Evolutionary conservation across 108 stramenopile genomes (phyloP).

Genomic region (Cyclotella choctawhatcheeana): DNA sequence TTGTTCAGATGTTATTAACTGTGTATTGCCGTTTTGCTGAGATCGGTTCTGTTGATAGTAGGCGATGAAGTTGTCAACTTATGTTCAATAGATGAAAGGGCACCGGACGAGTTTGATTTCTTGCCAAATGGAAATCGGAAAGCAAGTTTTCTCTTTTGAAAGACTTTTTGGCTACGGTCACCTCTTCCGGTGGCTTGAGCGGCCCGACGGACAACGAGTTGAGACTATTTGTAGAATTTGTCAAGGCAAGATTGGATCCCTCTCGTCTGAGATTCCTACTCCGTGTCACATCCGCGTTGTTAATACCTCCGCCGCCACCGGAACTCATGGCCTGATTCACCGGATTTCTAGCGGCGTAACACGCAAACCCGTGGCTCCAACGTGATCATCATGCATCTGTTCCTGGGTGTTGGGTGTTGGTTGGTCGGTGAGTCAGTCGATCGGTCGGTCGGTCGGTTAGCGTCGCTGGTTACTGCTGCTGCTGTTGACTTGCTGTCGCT

Average conservation of each 20-base stretch:
- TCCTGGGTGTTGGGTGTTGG: too few species aligned
- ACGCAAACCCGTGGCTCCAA: constrained; percentile 39
- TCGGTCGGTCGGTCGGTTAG: too few species aligned
- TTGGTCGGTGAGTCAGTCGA: too few species aligned
- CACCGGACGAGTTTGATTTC: background rate
- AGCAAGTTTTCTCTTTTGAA: background rate
- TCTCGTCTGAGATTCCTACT: too few species aligned
- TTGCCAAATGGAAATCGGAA: background rate
- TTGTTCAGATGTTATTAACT: background rate
- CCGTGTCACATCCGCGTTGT: background rate
- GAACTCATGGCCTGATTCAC: background rate
- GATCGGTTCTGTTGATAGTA: background rate
- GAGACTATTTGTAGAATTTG: too few species aligned
- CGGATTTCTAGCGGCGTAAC: constrained; percentile 22
- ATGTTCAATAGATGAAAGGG: background rate
- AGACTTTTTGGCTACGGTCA: background rate
- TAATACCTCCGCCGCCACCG: background rate
- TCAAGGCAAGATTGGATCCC: too few species aligned
- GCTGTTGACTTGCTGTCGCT: too few species aligned
- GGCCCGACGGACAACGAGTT: too few species aligned
- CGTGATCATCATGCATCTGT: constrained; percentile 42
- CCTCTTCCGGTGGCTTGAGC: constrained; percentile 13
- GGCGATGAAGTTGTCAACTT: constrained; percentile 7
- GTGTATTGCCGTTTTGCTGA: background rate
- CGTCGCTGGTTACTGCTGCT: too few species aligned